These are phyloP conservation scores for Salvia hispanica DNA, from an alignment of 257 asterid genomes.

Conservation along the genomic window DNA sequence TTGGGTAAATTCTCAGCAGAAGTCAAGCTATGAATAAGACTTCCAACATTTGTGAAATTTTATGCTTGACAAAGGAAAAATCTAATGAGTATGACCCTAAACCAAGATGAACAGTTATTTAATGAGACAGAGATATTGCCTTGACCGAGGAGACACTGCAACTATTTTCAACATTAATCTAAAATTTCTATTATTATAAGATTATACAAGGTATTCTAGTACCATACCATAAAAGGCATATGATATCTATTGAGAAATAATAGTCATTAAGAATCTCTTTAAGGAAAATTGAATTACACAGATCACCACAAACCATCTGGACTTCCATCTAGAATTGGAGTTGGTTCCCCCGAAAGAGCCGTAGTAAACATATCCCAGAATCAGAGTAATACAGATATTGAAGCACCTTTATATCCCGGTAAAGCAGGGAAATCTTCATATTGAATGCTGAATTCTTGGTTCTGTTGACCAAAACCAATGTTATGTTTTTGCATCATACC, in stretches of 20 bases:
- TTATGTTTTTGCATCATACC: slow-evolving; percentile 81
- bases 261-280: not conserved
- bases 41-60: not conserved
- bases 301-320: slow-evolving; percentile 14
- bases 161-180: not conserved
- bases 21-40: not conserved
- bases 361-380: slow-evolving; percentile 11
- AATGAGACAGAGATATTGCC: not conserved
- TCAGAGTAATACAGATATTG: slow-evolving; percentile 23
- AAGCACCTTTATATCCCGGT: slow-evolving; percentile 87
- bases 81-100: not conserved
- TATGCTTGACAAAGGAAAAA: not conserved
- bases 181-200: not conserved
- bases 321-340: not conserved
- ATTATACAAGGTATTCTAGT: slow-evolving; percentile 8
- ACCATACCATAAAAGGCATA: slow-evolving; percentile 19
- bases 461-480: slow-evolving; percentile 76
- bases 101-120: slow-evolving; percentile 1
- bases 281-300: slow-evolving; percentile 19
- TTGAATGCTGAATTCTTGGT: slow-evolving; percentile 93
- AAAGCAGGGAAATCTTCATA: slow-evolving; percentile 97
- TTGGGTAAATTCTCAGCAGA: not conserved
- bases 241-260: slow-evolving; percentile 8
- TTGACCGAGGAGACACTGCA: not conserved
- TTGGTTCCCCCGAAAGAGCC: slow-evolving; percentile 21